phyloP scores from a whole-genome alignment of 2,329 filamentous ascomycete genomes.

The Parastagonospora avenae region DNA sequence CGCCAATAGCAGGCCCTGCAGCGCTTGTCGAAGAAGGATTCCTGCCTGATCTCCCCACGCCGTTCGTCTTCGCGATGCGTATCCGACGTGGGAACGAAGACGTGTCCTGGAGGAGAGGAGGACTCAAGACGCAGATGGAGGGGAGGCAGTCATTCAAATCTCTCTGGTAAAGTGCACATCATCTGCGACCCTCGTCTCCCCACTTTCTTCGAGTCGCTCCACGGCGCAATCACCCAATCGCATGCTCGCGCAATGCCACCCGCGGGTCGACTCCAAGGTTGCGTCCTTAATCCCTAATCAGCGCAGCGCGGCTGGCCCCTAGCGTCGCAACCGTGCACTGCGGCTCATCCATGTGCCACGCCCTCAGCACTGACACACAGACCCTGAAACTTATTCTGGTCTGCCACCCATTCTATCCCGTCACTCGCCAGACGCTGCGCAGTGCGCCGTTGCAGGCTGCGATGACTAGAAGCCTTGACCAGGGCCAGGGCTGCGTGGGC shows the following conservation, averaged over 20 bases:
- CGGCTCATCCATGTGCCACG: constrained; percentile 28
- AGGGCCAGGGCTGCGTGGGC: constrained; percentile 13
- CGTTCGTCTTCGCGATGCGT: background rate
- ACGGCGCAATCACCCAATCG: background rate
- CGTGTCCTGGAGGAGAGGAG: constrained; percentile 6
- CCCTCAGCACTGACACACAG: constrained; percentile 22
- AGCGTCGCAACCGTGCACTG: constrained; percentile 16
- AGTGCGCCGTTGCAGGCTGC: constrained; percentile 20
- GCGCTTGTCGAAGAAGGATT: constrained; percentile 12
- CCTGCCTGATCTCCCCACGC: background rate
- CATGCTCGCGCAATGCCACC: background rate
- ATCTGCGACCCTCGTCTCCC: background rate
- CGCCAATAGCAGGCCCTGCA: constrained; percentile 22
- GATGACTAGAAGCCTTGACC: constrained; percentile 38
- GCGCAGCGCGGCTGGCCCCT: constrained; percentile 3
- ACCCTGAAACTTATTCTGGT: constrained; percentile 37
- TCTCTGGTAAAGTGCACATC: background rate
- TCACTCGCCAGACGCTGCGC: constrained; percentile 19
- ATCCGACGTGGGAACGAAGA: constrained; percentile 12
- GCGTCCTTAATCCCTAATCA: background rate
- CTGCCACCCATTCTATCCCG: constrained; percentile 11
- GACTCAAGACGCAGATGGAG: background rate
- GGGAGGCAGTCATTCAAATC: constrained; percentile 6
- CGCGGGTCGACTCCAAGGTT: background rate
- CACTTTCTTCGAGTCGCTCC: background rate